Base-by-base conservation (phyloP, 1,139 yeast species). In the Protomyces lactucae-debilis region DNA sequence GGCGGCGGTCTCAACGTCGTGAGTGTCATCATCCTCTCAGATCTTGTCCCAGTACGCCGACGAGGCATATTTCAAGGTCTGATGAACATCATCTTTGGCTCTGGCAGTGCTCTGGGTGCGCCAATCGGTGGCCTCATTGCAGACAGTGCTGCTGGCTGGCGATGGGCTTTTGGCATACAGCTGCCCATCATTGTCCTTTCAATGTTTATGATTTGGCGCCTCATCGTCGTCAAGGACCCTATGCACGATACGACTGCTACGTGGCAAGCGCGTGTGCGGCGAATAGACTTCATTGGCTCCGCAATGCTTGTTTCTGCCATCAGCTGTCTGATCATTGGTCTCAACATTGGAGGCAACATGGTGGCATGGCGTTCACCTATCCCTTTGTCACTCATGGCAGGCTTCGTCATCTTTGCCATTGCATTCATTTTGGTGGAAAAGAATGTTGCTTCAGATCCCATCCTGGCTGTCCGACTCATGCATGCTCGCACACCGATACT, bases 271-370 rank as follows among this genome's bases (percentile, higher is more conserved):
- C 51, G 55, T 9, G 69, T 76, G 69, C 55, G 76, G 71, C 70
- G 88, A 63, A 83, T 91, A 48, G 97, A 91, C 73, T 83, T 89
- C 76, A 74, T 77, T 57, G 97, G 97, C 1, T 83, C 92, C 0
- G 35, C 61, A 39, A 56, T 64, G 4, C 59, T 68, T 23, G 72
- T 81, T 35, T 76, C 83, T 28, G 77, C 88, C 72, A 86, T 88
- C 54, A 67, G 77, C 14, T 76, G 87, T 10, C 78, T 89, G 69
- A 69, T 80, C 25, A 75, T 85, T 23, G 89, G 90, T 10, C 84
- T 90, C 18, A 83, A 90, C 0, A 76, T 86, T 63, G 91, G 87
- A 3, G 92, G 93, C 10, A 79, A 66, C 82, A 81, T 46, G 72
- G 85, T 68, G 76, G 82, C 53, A 65, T 78, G 74, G 79, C 57